Percentiles rank a stretch among this genome's conserved stretches.
phyloP scores from a whole-genome alignment of 106 monocot genomes.

The Acorus calamus region DNA sequence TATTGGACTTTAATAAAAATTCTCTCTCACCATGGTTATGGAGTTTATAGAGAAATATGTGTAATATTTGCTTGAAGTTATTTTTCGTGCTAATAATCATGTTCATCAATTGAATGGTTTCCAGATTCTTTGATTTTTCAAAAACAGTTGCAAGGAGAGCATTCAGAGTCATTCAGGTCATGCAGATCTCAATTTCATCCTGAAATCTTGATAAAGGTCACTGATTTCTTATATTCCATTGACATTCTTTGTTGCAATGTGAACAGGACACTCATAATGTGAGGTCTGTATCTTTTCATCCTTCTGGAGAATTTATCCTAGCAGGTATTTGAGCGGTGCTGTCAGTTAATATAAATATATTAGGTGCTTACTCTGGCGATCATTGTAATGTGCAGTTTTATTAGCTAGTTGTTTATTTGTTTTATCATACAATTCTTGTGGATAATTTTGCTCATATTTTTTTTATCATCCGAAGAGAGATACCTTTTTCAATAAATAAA shows the following conservation, averaged over 20 bases:
- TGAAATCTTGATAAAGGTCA: neutral
- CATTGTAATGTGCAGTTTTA: no score
- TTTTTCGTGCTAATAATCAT: neutral
- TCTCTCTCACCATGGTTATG: no score
- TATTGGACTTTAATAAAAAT: no score
- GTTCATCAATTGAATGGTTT: neutral
- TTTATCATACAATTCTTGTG: no score
- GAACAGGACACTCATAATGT: conserved; percentile 95
- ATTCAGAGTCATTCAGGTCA: conserved; percentile 93
- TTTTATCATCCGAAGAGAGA: no score
- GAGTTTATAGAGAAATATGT: no score
- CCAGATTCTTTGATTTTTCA: conserved; percentile 95
- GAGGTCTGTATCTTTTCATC: conserved; percentile 95
- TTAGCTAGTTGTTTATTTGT: no score
- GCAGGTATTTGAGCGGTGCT: conserved; percentile 38
- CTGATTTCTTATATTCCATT: neutral
- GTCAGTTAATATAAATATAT: no score
- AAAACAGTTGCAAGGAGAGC: conserved; percentile 83
- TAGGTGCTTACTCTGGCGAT: no score
- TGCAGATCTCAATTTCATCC: neutral
- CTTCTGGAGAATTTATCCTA: conserved; percentile 83
- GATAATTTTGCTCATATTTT: no score
- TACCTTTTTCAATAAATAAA: no score
- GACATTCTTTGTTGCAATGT: neutral
- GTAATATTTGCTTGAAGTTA: no score